Evolutionary conservation across 106 monocot species (phyloP), one percentile per base, ranked within the genome.

Genomic region (Phalaenopsis equestris): DNA sequence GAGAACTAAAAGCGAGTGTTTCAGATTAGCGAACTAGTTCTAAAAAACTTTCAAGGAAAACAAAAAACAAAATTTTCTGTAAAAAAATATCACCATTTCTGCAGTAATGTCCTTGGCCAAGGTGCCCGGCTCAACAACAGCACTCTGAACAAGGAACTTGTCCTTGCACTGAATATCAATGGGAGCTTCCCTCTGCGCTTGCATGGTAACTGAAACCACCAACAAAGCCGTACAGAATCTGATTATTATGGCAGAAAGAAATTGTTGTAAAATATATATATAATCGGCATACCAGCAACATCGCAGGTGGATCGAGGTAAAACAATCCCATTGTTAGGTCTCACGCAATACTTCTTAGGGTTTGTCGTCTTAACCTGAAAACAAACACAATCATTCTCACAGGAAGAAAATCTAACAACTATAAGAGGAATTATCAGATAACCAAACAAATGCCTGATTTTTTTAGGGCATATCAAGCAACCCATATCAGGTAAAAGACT

Each of bases 311-410:
- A 89, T 77, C 84, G 86, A 52, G 95, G 93, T 55, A 48, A 15
- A 15, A 95, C 85, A 48, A 93, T 73, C 8, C 95, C 95, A 5
- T 86, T 91, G 81, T 93, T 93, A 12, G 95, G 95, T 80, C 95
- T 82, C 14, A 95, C 95, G 41, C 89, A 90, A 75, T 95, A 95
- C 85, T 95, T 93, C 82, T 89, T 95, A 3, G 95, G 95, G 83
- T 86, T 95, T 21, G 95, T 95, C 17, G 95, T 95, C 84, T 93
- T 95, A 65, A 95, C 95, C 95, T 95, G 81, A 84, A 80, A 16
- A 78, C 41, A 15, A 80, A 56, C 41, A 56, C 48, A 6, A 16
- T 52, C 46, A 42, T 24, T 6, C 24, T 64, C 56, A 19, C 55
- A 12, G 46, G 1, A 56, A 83, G 16, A 57, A 43, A 17, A 45